A percentile compares a stretch with the other conserved stretches of the same genome.
Evolutionary conservation across 495 filamentous ascomycete genomes (phyloP).

Genomic region (Aspergillus avenaceus): DNA sequence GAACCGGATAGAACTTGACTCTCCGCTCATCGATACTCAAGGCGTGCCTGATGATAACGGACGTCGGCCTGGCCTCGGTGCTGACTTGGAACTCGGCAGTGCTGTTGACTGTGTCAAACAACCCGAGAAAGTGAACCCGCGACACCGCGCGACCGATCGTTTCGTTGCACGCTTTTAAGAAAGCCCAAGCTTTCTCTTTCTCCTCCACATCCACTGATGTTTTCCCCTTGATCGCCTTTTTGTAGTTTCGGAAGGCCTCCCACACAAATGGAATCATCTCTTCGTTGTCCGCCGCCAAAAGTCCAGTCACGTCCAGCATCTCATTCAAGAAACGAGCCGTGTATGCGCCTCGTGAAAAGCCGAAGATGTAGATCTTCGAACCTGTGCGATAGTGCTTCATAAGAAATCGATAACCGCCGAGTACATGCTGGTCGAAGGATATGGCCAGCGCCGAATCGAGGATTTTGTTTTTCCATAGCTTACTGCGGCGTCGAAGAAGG

Average conservation of each 20-base stretch:
- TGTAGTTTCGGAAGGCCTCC: slow-evolving; percentile 56
- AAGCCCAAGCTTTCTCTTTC: slow-evolving; percentile 56
- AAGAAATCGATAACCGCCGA: slow-evolving; percentile 78
- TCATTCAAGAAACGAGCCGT: slow-evolving; percentile 75
- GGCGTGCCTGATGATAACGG: neutral
- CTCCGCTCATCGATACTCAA: neutral
- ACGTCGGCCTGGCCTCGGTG: too few relatives aligned
- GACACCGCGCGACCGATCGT: slow-evolving; percentile 66
- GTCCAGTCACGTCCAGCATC: slow-evolving; percentile 75
- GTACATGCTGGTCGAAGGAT: slow-evolving; percentile 71
- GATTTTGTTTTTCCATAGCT: slow-evolving; percentile 54
- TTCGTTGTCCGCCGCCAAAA: slow-evolving; percentile 71
- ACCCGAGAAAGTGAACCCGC: slow-evolving; percentile 42
- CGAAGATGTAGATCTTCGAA: slow-evolving; percentile 71
- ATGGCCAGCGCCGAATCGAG: slow-evolving; percentile 65
- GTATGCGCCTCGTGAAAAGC: slow-evolving; percentile 78
- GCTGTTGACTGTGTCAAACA: slow-evolving; percentile 56
- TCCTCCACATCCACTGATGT: slow-evolving; percentile 36
- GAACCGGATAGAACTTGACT: neutral
- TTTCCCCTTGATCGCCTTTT: slow-evolving; percentile 58
- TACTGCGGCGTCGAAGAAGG: neutral
- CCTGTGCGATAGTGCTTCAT: slow-evolving; percentile 74
- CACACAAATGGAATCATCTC: slow-evolving; percentile 74
- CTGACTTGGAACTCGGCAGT: slow-evolving; percentile 13
- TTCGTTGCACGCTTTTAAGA: slow-evolving; percentile 66